Evolutionary conservation across 768 basidiomycete genomes (phyloP).

Genomic region (Mycena galericulata): DNA sequence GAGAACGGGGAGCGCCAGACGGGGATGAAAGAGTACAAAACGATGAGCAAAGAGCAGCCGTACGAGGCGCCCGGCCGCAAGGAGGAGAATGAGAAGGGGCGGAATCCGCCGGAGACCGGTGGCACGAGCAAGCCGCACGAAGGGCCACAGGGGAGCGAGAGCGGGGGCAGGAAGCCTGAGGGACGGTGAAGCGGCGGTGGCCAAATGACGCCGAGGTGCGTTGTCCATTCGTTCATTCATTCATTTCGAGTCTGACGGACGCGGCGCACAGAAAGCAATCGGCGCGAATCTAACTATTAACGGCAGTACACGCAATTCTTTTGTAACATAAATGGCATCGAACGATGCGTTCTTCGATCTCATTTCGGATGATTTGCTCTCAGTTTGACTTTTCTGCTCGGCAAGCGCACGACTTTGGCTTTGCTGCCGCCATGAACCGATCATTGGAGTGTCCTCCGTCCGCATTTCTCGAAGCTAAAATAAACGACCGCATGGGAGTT

Average conservation of each 20-base stretch:
- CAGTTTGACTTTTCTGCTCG: no score
- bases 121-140: slow-evolving; percentile 50
- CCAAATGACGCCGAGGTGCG: not conserved
- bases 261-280: not conserved
- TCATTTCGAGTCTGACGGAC: not conserved
- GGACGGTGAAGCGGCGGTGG: slow-evolving; percentile 24
- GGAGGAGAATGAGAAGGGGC: slow-evolving; percentile 24
- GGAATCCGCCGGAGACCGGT: slow-evolving; percentile 43
- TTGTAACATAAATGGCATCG: not conserved
- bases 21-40: slow-evolving; percentile 40
- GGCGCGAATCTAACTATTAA: not conserved
- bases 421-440: no score
- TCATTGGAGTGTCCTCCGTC: no score
- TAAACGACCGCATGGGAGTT: no score
- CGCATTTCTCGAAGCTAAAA: no score
- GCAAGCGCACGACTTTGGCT: no score
- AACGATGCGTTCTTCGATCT: no score
- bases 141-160: slow-evolving; percentile 53
- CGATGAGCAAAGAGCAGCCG: slow-evolving; percentile 40
- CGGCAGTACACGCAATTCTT: not conserved
- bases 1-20: slow-evolving; percentile 43
- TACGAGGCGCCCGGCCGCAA: slow-evolving; percentile 39
- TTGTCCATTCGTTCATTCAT: not conserved
- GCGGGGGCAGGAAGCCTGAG: slow-evolving; percentile 50
- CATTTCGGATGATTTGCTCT: no score